Conservation (phyloP, 768 basidiomycete species). For the Serendipita sp. region DNA sequence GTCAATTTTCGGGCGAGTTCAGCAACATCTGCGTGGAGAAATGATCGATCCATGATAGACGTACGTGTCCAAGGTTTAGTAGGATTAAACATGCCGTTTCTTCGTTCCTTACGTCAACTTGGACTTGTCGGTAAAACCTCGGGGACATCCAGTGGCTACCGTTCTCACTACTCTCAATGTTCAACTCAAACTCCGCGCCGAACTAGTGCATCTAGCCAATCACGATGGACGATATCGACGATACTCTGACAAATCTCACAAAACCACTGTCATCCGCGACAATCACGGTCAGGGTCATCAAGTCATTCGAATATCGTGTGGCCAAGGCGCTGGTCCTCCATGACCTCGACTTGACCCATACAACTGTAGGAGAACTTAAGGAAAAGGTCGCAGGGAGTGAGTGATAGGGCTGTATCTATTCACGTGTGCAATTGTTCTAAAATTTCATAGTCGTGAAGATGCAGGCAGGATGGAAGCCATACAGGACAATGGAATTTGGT, state of each 20-base stretch:
- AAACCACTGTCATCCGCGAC: conserved; percentile 62
- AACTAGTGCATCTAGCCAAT: neutral
- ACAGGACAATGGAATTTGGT: conserved; percentile 59
- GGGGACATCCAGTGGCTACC: neutral
- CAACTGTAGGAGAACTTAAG: conserved; percentile 70
- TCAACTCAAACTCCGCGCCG: neutral
- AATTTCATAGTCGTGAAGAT: conserved; percentile 44
- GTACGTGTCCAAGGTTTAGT: neutral
- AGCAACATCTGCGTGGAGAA: conserved; percentile 37
- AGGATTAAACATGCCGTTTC: neutral
- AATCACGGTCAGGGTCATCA: conserved; percentile 82
- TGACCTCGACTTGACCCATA: conserved; percentile 58
- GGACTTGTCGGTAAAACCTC: neutral
- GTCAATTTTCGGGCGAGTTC: conserved; percentile 37
- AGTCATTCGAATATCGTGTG: conserved; percentile 86
- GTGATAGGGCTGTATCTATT: conserved; percentile 5
- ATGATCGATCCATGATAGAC: conserved; percentile 17
- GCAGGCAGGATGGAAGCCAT: conserved; percentile 77
- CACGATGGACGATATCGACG: conserved; percentile 6
- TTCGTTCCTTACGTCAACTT: neutral
- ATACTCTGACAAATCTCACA: conserved; percentile 41
- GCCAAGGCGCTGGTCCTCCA: conserved; percentile 76
- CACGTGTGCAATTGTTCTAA: neutral
- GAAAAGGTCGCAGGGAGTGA: conserved; percentile 51
- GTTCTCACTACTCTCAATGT: neutral